Base-by-base conservation (phyloP, 2,329 filamentous ascomycete genomes). In the Trichophyton schoenleinii region DNA sequence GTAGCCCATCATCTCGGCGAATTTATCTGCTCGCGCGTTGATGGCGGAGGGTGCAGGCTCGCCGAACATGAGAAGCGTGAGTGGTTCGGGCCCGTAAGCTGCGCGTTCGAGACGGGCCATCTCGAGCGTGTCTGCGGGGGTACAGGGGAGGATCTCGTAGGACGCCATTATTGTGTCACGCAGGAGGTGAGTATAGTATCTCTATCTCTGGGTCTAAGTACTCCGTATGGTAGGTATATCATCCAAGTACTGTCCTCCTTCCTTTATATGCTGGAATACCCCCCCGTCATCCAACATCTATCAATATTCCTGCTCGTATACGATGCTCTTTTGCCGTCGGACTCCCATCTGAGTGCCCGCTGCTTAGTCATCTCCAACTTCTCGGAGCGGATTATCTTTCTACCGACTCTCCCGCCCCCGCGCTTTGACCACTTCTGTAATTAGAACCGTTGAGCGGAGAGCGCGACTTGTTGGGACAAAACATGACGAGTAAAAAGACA, bases 61-160 rank as follows among this genome's bases (percentile, higher is more conserved):
- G 25, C 60, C 62, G 25, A 64, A 63, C 36, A 66, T 58, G 20
- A 60, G 9, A 3, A 3, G 4, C 0, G 61, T 57, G 13, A 59
- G 9, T 15, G 63, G 58, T 38, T 67, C 59, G 2, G 15, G 18
- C 8, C 57, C 41, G 11, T 66, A 67, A 3, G 67, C 63, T 38
- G 58, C 44, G 0, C 48, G 41, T 58, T 95, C 71, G 76, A 82
- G 36, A 3, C 38, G n/a, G 0, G 65, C 64, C 9, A 69, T 61
- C 1, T 57, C 49, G 5, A 20, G 18, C 28, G 42, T 53, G 52
- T 69, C 67, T 11, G 60, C 53, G n/a, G 63, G 22, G 13, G 49
- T 15, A n/a, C 62, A 63, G 11, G 64, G 64, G 15, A 67, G 59
- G 36, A 67, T 57, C 18, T 18, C 20, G 20, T 48, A 3, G 18